Evolutionary conservation across 345 rosid genomes (phyloP), one percentile per base, ranked within the genome.

Genomic region (Citrus glauca): DNA sequence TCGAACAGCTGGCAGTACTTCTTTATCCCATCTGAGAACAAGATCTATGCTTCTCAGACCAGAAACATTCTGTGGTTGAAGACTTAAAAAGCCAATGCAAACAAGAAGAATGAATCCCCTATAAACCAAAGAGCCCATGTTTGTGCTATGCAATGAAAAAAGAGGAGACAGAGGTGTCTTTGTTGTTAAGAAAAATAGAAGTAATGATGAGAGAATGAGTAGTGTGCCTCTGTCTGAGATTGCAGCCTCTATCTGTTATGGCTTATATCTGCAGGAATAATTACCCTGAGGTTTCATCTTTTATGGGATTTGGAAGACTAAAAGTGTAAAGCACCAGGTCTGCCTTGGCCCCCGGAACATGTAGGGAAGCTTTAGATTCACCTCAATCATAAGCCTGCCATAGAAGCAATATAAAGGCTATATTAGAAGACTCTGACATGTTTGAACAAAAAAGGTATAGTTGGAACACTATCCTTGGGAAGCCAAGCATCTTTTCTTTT

Each of bases 371-470:
- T 71, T 73, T 72, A 78, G 89, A 87, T 90, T 85, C 89, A 88
- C 55, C 77, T 77, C 88, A 85, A 84, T 83, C 85, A 80, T 86
- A 78, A 82, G 81, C 88, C 76, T 89, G 84, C 69, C 72, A 80
- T 60, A 40, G 85, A 89, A 85, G 92, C 89, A 89, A 82, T 76
- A 77, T 73, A 82, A 85, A 88, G 90, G 89, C 85, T 86, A 87
- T 80, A 77, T 82, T 81, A 82, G 85, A 89, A 87, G 88, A 87
- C 86, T 83, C 89, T 88, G 91, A 88, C 93, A 91, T 87, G 90
- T 91, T 92, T 89, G 97, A 94, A 89, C 90, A 87, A 81, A 94
- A 74, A 89, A 90, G 91, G 75, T 79, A 66, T 62, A 80, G 88
- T 90, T 88, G 89, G 84, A 85, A 86, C 89, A 82, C 71, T 81